Base-by-base conservation (phyloP, 371 early-diverging fungal genomes). In the Rhizopus microsporus region DNA sequence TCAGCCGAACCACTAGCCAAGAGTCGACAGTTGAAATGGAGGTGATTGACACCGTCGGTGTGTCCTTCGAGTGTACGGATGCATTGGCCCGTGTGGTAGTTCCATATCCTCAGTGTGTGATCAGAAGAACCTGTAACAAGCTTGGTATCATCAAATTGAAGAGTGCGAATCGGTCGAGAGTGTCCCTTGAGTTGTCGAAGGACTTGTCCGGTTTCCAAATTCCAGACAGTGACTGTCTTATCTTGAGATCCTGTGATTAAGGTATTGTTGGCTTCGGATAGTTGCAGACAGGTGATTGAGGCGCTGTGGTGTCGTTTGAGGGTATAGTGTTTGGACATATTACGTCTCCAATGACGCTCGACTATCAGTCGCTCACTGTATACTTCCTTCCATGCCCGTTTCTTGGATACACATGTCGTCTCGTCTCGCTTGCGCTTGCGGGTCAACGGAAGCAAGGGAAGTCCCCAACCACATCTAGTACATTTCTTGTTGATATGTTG, bases 401-500 rank as follows among this genome's bases (percentile, higher is more conserved):
- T 65, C 23, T 65, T 23, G 31, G 63, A 42, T 5, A 58, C 57
- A 47, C 48, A 33, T 10, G 46, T 16, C 10, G 50, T 29, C 34
- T 59, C 23, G 17, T 15, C 23, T 8, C 46, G 34, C n/a, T 60
- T 42, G 2, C 68, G 81, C 59, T 75, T 82, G 59, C 71, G 79
- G 0, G 15, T 12, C 17, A 23, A 4, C 1, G 46, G 46, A 45
- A 94, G 60, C 12, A 90, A 62, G 37, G 94, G 95, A 38, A 95
- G 72, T 2, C 96, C 96, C 97, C 97, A 97, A 4, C 98, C 98
- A 67, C 98, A 97, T 59, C 91, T 95, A 30, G 81, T 79, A 60
- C 98, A 97, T 65, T 94, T 92, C 58, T 89, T 91, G 71, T 95
- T 95, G 60, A 97, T 97, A 56, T 97, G 98, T 72, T 96, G 97